Evolutionary conservation across 345 rosid species (phyloP).

Genomic region (Eutrema heterophyllum): DNA sequence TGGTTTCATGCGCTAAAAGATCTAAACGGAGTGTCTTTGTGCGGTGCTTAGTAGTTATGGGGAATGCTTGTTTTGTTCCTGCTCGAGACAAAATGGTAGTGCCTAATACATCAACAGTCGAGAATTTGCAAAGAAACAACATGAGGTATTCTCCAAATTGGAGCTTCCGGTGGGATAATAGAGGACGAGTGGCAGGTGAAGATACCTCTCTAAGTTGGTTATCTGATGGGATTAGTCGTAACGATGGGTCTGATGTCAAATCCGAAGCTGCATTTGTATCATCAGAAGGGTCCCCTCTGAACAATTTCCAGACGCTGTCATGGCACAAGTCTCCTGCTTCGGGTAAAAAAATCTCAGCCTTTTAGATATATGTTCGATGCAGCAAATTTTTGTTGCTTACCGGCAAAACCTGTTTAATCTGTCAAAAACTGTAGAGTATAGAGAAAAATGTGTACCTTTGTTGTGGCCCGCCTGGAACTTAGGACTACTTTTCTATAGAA

Average conservation of each 20-base stretch:
- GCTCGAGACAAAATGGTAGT: conserved; percentile 72
- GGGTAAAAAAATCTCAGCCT: conserved; percentile 37
- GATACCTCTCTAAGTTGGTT: conserved; percentile 70
- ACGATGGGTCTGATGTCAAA: conserved; percentile 51
- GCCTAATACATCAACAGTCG: conserved; percentile 48
- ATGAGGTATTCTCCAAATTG: conserved; percentile 72
- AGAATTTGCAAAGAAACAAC: conserved; percentile 64
- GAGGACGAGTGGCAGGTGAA: conserved; percentile 91
- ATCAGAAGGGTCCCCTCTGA: conserved; percentile 59
- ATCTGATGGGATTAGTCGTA: conserved; percentile 54
- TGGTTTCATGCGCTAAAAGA: background rate
- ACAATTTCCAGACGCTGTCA: conserved; percentile 40
- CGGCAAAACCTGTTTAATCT: background rate
- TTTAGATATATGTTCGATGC: background rate
- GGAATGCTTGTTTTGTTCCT: conserved; percentile 93
- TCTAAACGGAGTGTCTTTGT: background rate
- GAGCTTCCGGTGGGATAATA: conserved; percentile 90
- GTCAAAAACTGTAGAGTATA: background rate
- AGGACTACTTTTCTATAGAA: conserved; percentile 4
- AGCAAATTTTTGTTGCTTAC: background rate
- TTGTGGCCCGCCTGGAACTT: background rate
- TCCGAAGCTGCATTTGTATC: conserved; percentile 57
- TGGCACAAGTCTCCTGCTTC: conserved; percentile 80
- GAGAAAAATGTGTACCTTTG: background rate
- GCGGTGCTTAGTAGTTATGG: conserved; percentile 43